A percentile compares a stretch with the other conserved stretches of the same genome.
Evolutionary conservation across 2,329 filamentous ascomycete species (phyloP).

Genomic region (Alternaria sp.): DNA sequence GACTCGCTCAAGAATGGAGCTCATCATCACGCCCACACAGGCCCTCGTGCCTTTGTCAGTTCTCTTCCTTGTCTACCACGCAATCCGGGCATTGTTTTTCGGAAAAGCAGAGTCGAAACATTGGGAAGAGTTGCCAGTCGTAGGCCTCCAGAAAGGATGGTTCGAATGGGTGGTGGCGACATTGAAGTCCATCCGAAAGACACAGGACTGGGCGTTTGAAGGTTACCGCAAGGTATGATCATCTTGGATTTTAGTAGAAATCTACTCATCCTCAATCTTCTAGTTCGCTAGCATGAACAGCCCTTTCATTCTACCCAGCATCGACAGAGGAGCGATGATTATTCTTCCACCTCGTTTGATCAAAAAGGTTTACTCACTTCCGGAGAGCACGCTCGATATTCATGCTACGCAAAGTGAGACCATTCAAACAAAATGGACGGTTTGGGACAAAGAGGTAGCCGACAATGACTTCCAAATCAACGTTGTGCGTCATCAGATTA

Average conservation of each 20-base stretch:
- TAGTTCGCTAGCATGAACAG: conserved; percentile 21
- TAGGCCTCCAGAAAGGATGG: conserved; percentile 23
- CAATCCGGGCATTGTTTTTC: conserved; percentile 20
- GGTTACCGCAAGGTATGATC: conserved; percentile 25
- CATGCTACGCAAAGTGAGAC: conserved; percentile 26
- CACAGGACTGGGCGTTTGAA: conserved; percentile 27
- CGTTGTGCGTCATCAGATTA: conserved; percentile 29
- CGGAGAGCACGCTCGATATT: conserved; percentile 23
- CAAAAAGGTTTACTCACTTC: conserved; percentile 24
- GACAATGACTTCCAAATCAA: conserved; percentile 29
- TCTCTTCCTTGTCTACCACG: conserved; percentile 22
- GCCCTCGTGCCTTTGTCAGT: conserved; percentile 23
- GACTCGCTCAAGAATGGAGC: conserved; percentile 16
- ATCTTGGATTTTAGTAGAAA: background rate
- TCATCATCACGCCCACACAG: conserved; percentile 26
- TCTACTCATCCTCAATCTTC: background rate
- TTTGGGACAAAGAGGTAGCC: conserved; percentile 25
- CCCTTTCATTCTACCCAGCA: conserved; percentile 25
- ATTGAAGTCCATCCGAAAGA: conserved; percentile 21
- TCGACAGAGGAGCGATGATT: conserved; percentile 28
- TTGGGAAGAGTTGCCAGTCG: conserved; percentile 21
- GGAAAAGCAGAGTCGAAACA: conserved; percentile 22
- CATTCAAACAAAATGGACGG: conserved; percentile 29
- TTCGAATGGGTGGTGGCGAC: conserved; percentile 25
- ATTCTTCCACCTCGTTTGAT: conserved; percentile 26